Percentiles rank a stretch among this genome's conserved stretches.
These are phyloP conservation scores for Lentinula sp. DNA, from an alignment of 768 basidiomycete species.

Conservation along the genomic window DNA sequence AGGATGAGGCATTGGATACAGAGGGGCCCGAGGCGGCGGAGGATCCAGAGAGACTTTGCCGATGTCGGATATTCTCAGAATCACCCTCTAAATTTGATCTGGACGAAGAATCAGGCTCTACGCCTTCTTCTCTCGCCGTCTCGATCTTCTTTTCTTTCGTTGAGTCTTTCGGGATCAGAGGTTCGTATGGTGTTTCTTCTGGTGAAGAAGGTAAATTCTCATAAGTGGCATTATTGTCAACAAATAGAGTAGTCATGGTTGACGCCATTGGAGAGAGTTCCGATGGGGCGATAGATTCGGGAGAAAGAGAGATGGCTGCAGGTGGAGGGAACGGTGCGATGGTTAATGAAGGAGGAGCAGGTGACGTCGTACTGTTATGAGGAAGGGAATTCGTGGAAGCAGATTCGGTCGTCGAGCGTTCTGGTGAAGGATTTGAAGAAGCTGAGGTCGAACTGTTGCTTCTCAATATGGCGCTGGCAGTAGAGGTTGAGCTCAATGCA, in stretches of 20 bases:
- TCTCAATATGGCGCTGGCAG: constrained; percentile 36
- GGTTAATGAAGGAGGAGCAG: constrained; percentile 8
- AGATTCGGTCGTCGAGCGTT: constrained; percentile 8
- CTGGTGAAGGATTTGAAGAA: neutral
- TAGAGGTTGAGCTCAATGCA: constrained; percentile 36
- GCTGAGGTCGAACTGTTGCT: constrained; percentile 5
- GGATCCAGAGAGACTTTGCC: neutral
- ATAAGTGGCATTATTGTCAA: constrained; percentile 21
- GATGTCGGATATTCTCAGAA: neutral
- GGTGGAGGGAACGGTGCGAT: constrained; percentile 7
- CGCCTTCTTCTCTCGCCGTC: neutral
- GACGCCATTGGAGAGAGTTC: neutral
- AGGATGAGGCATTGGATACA: neutral
- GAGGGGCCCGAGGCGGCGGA: neutral
- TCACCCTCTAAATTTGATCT: neutral
- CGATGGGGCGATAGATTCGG: neutral
- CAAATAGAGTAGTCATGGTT: neutral
- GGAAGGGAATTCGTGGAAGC: neutral
- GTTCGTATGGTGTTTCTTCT: constrained; percentile 15
- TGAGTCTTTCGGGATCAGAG: neutral
- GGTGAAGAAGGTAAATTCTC: constrained; percentile 40
- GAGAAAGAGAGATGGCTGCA: constrained; percentile 8
- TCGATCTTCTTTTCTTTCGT: neutral
- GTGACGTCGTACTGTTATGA: neutral
- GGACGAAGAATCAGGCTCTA: neutral